These are phyloP conservation scores for Grosmannia serpens DNA, from an alignment of 2,329 filamentous ascomycete genomes.

Conservation along the genomic window DNA sequence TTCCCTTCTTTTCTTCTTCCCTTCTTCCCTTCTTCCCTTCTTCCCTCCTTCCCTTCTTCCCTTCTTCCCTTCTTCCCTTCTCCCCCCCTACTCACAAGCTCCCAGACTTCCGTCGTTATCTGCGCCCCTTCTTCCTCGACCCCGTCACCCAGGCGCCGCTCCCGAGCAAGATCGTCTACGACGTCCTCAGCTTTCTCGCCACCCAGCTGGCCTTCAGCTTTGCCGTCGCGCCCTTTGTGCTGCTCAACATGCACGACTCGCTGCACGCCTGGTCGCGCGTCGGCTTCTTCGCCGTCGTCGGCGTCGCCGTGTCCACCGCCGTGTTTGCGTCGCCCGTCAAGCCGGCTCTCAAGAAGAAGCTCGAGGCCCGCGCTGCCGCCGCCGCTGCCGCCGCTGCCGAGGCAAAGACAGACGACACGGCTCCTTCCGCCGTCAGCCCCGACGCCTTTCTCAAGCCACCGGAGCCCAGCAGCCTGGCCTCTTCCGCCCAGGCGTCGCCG, in stretches of 20 bases:
- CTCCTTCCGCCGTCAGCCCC: background rate
- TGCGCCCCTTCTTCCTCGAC: constrained; percentile 88
- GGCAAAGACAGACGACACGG: background rate
- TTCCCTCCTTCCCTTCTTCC: background rate
- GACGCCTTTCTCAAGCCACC: background rate
- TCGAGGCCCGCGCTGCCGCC: constrained; percentile 46
- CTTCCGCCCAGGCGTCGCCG: background rate
- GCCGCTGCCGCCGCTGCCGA: constrained; percentile 21
- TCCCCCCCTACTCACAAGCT: constrained; percentile 1
- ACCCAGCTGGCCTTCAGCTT: constrained; percentile 51
- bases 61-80: background rate
- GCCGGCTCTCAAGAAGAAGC: constrained; percentile 37
- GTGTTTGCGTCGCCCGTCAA: constrained; percentile 79
- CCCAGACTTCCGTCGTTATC: constrained; percentile 72
- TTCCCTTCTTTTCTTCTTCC: background rate
- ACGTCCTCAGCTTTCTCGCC: constrained; percentile 30
- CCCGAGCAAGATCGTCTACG: constrained; percentile 64
- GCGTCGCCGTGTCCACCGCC: constrained; percentile 50
- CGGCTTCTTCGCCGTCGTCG: constrained; percentile 75
- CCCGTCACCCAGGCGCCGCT: constrained; percentile 59
- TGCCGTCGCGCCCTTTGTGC: constrained; percentile 70
- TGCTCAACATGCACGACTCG: constrained; percentile 62
- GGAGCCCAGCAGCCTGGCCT: background rate
- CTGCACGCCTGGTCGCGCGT: constrained; percentile 71
- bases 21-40: constrained; percentile 12